Evolutionary conservation across 2,329 filamentous ascomycete genomes (phyloP).

Genomic region (Penicillium sp.): DNA sequence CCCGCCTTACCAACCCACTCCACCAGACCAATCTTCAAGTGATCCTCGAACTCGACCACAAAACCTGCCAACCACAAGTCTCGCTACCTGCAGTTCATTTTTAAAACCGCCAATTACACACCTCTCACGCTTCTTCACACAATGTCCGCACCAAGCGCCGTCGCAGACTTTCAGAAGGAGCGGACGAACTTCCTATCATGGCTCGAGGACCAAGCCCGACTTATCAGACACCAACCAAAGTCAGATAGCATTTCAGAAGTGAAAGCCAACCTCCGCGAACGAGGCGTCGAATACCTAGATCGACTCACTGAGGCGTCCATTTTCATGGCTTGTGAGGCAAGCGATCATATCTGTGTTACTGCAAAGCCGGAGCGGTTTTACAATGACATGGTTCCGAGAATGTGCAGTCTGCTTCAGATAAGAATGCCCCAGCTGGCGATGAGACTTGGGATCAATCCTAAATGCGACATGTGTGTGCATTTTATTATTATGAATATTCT

Average conservation of each 20-base stretch:
- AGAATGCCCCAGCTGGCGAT: not conserved
- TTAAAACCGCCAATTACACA: not conserved
- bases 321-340: not conserved
- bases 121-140: too few species aligned
- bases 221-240: not conserved
- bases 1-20: not conserved
- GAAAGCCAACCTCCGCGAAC: not conserved
- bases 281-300: not conserved
- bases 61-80: not conserved
- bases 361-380: not conserved
- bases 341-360: not conserved
- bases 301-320: not conserved
- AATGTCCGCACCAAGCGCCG: not conserved
- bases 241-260: not conserved
- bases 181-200: not conserved
- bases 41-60: not conserved
- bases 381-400: not conserved
- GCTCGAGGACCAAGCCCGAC: not conserved
- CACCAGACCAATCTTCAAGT: not conserved
- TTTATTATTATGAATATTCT: not conserved
- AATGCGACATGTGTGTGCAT: not conserved
- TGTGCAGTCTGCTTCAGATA: not conserved
- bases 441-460: not conserved
- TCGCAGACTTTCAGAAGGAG: not conserved
- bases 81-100: not conserved